These are phyloP conservation scores for Umbelopsis ramanniana DNA, from an alignment of 192 early-diverging fungal genomes.

Conservation along the genomic window DNA sequence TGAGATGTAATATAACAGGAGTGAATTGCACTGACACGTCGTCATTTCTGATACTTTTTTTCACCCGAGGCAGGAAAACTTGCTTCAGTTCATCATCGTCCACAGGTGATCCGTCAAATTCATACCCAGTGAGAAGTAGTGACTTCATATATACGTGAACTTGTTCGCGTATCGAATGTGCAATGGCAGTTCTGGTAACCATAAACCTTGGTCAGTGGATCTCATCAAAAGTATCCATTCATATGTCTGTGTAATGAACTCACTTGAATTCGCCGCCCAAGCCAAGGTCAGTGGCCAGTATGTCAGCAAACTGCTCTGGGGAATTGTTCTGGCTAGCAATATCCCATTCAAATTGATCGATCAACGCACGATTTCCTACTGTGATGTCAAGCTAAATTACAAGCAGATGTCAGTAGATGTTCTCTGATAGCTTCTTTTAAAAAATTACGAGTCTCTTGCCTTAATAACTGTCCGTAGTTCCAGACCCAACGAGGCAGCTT, in stretches of 20 bases:
- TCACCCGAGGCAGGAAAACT: constrained; percentile 70
- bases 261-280: constrained; percentile 90
- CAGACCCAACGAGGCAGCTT: constrained; percentile 20
- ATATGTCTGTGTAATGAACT: not conserved
- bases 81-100: constrained; percentile 80
- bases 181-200: constrained; percentile 75
- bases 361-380: constrained; percentile 80
- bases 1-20: constrained; percentile 64
- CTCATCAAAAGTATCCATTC: not conserved
- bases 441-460: constrained; percentile 31
- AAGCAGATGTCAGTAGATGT: not conserved
- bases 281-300: constrained; percentile 76
- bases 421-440: not conserved
- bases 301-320: constrained; percentile 88
- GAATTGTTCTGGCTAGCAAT: constrained; percentile 70
- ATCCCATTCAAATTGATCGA: constrained; percentile 98
- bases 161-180: constrained; percentile 93
- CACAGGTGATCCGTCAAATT: constrained; percentile 71
- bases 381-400: constrained; percentile 78
- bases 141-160: constrained; percentile 84
- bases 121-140: constrained; percentile 79
- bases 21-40: constrained; percentile 60
- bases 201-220: not conserved
- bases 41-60: constrained; percentile 52
- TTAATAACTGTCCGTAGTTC: constrained; percentile 85